phyloP scores from a whole-genome alignment of 176 grass and related monocot genomes.

The Avena atlantica region DNA sequence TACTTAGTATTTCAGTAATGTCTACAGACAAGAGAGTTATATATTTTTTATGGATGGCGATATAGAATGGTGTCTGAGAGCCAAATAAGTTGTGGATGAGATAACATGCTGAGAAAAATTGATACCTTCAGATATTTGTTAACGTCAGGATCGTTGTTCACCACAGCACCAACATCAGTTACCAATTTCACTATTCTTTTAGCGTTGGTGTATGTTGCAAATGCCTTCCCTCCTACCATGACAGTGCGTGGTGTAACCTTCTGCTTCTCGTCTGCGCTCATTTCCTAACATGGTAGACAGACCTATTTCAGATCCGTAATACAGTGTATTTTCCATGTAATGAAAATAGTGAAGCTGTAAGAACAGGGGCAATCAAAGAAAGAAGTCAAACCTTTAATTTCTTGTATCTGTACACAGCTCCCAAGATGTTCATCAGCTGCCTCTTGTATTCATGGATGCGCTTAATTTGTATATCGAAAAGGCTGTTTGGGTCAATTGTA shows the following conservation, averaged over 20 bases:
- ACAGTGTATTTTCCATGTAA: constrained; percentile 18
- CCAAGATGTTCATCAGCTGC: constrained; percentile 81
- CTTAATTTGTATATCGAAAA: constrained; percentile 88
- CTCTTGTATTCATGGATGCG: constrained; percentile 93
- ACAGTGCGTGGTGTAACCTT: constrained; percentile 69
- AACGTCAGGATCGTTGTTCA: constrained; percentile 79
- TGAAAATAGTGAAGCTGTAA: constrained; percentile 16
- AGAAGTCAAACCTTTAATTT: constrained; percentile 65
- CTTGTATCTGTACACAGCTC: constrained; percentile 80
- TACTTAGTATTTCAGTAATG: constrained; percentile 1
- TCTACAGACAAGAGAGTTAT: background rate
- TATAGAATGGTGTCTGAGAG: background rate
- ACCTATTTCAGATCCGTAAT: constrained; percentile 39
- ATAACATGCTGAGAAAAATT: background rate
- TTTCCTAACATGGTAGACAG: constrained; percentile 60
- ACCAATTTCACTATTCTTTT: constrained; percentile 87
- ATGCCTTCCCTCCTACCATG: constrained; percentile 85
- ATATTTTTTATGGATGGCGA: constrained; percentile 7
- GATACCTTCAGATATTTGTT: constrained; percentile 82
- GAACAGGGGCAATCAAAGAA: constrained; percentile 7
- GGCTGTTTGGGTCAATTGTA: constrained; percentile 60
- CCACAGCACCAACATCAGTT: constrained; percentile 76
- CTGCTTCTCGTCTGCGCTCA: constrained; percentile 60
- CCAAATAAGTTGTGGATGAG: constrained; percentile 2
- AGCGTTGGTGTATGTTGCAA: constrained; percentile 84